Conservation (phyloP, 345 rosid species). For the Pistacia atlantica region DNA sequence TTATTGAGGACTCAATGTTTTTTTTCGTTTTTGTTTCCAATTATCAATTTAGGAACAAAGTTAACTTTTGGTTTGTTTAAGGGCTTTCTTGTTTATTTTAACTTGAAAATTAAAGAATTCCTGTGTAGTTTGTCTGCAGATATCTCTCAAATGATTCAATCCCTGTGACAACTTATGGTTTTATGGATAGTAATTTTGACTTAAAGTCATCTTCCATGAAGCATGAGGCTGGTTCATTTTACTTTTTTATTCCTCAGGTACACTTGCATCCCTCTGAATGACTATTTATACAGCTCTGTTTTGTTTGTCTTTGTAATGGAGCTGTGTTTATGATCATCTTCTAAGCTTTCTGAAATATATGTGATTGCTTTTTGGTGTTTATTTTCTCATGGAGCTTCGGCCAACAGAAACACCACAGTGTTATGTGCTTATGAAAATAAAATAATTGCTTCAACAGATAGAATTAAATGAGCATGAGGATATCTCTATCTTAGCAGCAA, state of each 20-base stretch:
- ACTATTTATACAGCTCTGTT: neutral
- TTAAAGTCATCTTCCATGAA: conserved; percentile 44
- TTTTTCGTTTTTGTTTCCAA: neutral
- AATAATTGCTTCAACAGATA: conserved; percentile 51
- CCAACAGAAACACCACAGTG: conserved; percentile 6
- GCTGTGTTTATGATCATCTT: conserved; percentile 8
- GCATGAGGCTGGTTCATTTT: conserved; percentile 67
- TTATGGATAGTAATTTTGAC: conserved; percentile 56
- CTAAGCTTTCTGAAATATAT: neutral
- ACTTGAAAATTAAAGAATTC: conserved; percentile 36
- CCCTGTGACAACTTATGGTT: conserved; percentile 67
- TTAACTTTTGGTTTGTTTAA: neutral
- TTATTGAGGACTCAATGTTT: neutral
- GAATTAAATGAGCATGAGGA: conserved; percentile 72
- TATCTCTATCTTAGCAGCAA: conserved; percentile 67
- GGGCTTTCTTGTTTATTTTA: conserved; percentile 1
- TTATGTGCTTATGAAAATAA: neutral
- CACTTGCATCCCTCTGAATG: conserved; percentile 17
- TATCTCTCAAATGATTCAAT: conserved; percentile 68
- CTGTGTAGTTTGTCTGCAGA: conserved; percentile 54
- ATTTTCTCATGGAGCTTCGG: conserved; percentile 11
- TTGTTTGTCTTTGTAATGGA: neutral
- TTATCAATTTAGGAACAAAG: neutral
- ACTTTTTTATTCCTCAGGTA: conserved; percentile 87
- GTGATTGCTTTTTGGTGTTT: conserved; percentile 8